A percentile compares a stretch with the other conserved stretches of the same genome.
Evolutionary conservation across 2,329 filamentous ascomycete species (phyloP).

Genomic region (Fusarium sp.): DNA sequence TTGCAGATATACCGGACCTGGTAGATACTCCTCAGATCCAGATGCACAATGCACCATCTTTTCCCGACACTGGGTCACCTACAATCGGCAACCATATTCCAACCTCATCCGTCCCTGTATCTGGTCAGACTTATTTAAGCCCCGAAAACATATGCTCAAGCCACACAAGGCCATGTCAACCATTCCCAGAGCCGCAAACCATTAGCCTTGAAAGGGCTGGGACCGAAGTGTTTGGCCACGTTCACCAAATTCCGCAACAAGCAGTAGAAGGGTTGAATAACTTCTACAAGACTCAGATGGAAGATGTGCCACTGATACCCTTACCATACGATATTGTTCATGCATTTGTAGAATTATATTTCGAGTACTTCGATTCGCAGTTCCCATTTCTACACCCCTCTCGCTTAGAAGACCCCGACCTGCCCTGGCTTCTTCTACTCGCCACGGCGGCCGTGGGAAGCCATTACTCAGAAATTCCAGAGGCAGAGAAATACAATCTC

Average conservation of each 20-base stretch:
- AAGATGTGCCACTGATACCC: accelerated
- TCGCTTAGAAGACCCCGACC: accelerated
- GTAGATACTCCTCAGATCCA: accelerated
- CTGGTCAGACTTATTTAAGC: accelerated
- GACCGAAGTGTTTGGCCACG: not conserved
- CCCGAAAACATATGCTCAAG: not conserved
- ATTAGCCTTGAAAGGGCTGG: not conserved
- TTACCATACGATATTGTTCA: accelerated
- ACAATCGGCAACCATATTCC: accelerated
- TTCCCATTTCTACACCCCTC: not conserved
- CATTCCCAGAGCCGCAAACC: not conserved
- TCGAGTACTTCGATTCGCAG: not conserved
- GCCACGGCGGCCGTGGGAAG: not conserved
- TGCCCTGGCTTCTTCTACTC: accelerated
- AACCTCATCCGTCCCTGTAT: accelerated
- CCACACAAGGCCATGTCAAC: not conserved
- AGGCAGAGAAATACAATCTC: accelerated
- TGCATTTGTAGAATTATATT: not conserved
- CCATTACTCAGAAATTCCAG: not conserved
- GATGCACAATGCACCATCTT: not conserved
- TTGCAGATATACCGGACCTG: not conserved
- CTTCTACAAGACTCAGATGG: not conserved
- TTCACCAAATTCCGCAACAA: accelerated
- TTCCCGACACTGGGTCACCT: not conserved
- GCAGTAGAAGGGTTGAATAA: not conserved